Evolutionary conservation across 1,284 basidiomycete species (phyloP), one percentile per base, ranked within the genome.

Genomic region (Earliella scabrosa): DNA sequence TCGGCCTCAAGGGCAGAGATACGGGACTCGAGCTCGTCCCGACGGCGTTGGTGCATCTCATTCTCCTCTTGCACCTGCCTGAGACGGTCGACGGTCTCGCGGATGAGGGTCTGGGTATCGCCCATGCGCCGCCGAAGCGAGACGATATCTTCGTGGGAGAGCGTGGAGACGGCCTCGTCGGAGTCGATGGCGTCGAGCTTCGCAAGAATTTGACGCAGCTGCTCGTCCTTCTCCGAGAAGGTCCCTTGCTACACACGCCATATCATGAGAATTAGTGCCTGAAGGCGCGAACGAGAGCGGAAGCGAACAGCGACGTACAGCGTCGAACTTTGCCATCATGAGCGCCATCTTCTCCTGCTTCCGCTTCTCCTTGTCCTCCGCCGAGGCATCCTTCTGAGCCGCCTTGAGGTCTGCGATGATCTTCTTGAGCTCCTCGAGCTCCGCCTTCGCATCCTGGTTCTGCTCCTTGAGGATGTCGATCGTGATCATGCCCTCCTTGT

Each of bases 341-440:
- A 97, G 82, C n/a, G 93, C 95, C 91, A 99, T 95, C 83, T 97
- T 97, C 78, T 98, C 97, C 68, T 97, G 95, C 76, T 98, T 99
- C 74, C 94, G 88, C 81, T 95, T 97, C 81, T 99, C 97, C 78
- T 97, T 98, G 71, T 97, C 97, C 73, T 98, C 97, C 23, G 87
- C 85, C 29, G 87, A 88, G 13, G 88, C 82, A 66, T 96, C 93
- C 78, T 93, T 95, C 73, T 95, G 92, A 27, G 86, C 82, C 24
- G 79, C 78, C 75, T 90, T 93, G 65, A 95, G 77, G 50, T 95
- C 92, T 26, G 85, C 78, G 58, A 96, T 86, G 66, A 87, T 85
- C 71, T 87, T 88, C 77, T 85, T 91, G 44, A 98, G 81, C 69
- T 98, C 96, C 63, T 98, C 96, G 56, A 98, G 78, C 71, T 98